Evolutionary conservation across 1,284 basidiomycete genomes (phyloP), one percentile per base, ranked within the genome.

Genomic region (Phaffia rhodozyma): DNA sequence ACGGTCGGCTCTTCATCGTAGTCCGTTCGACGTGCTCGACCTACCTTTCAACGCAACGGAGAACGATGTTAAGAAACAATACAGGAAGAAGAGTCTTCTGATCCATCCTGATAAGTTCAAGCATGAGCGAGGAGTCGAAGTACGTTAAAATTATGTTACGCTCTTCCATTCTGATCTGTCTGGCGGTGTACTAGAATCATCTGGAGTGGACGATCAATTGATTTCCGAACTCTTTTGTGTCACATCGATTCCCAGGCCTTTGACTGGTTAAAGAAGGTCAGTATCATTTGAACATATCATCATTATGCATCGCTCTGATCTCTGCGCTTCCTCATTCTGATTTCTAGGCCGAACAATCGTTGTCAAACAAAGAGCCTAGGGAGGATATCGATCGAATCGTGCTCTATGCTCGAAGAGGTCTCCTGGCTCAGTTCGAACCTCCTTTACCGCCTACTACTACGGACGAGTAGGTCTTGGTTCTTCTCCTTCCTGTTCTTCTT

Each of bases 21-120:
- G 75, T 67, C 80, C 81, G 7, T 82, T 81, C 71, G 80, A 81
- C 63, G 75, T 81, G 32, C 77, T 82, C 51, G 79, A 80, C 65
- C 72, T 81, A 21, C 75, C 78, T 23, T 71, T 76, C 5, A 71
- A 75, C 55, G 76, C 76, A 5, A 75, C 78, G 34, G 79, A 79
- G 54, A 71, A 75, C 57, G 78, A 79, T 47, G 77, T 82, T 69
- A 79, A 79, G 69, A 78, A 78, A 70, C 74, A 76, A 60, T 82
- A 80, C 68, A 75, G 81, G 63, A 79, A 78, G 71, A 81, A 79
- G 70, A 80, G 78, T 21, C 73, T 82, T 66, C 70, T 81, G 70
- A 81, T 82, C 60, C 81, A 82, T 69, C 81, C 81, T 20, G 81
- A 82, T 72, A 82, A 81, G 73, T 79, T 79, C 69, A 76, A 80